Evolutionary conservation across 192 early-diverging fungal species (phyloP).

Genomic region (Coemansia sp.): DNA sequence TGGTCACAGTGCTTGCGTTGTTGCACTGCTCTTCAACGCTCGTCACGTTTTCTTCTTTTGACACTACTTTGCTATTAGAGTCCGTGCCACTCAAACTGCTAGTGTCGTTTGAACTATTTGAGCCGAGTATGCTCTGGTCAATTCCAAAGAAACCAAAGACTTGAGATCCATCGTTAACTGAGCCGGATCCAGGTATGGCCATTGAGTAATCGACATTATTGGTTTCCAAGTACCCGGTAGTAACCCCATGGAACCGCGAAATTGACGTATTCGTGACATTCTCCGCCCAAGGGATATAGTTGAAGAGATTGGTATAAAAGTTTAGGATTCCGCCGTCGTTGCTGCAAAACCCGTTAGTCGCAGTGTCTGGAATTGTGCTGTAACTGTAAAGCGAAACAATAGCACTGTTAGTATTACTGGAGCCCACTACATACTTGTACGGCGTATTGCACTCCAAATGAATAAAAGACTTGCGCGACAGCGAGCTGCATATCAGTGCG

Average conservation of each 20-base stretch:
- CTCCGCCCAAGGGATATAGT: slow-evolving; percentile 16
- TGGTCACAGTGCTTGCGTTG: background rate
- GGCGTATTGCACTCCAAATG: slow-evolving; percentile 3
- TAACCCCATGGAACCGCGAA: background rate
- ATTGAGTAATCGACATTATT: background rate
- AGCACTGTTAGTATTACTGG: background rate
- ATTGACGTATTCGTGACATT: background rate
- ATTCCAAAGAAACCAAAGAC: slow-evolving; percentile 1
- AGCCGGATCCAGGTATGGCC: background rate
- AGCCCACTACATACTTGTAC: slow-evolving; percentile 13
- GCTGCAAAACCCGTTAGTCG: slow-evolving; percentile 3
- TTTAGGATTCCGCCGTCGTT: background rate
- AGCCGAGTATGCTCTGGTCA: slow-evolving; percentile 1
- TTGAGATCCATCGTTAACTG: background rate
- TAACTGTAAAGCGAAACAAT: slow-evolving; percentile 16
- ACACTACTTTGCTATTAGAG: background rate
- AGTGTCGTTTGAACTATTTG: background rate
- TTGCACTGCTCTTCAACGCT: background rate
- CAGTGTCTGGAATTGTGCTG: slow-evolving; percentile 1
- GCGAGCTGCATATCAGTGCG: background rate
- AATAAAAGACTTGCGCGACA: slow-evolving; percentile 6
- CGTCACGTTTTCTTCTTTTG: background rate
- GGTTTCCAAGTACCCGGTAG: background rate
- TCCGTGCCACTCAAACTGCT: background rate
- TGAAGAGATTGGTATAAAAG: slow-evolving; percentile 7